Conservation (phyloP, 2,329 filamentous ascomycete species). For the Aureobasidium melanogenum region DNA sequence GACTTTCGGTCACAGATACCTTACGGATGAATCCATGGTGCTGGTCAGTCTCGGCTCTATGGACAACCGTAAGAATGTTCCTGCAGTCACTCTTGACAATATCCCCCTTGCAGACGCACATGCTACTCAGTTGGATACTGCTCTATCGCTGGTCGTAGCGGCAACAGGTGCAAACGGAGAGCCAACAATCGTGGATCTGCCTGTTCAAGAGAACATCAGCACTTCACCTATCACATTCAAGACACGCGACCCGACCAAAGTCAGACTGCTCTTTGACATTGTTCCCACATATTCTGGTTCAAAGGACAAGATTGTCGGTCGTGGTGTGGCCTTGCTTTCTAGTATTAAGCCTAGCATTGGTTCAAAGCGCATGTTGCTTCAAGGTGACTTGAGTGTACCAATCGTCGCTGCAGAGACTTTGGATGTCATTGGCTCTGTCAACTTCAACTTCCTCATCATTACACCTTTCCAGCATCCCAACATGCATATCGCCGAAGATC, state of each 20-base stretch:
- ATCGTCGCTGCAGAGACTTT: slow-evolving; percentile 74
- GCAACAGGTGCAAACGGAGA: slow-evolving; percentile 80
- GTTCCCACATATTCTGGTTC: slow-evolving; percentile 86
- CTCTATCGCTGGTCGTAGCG: slow-evolving; percentile 82
- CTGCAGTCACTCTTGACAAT: slow-evolving; percentile 76
- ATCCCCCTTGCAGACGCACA: slow-evolving; percentile 85
- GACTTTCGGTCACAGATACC: slow-evolving; percentile 90
- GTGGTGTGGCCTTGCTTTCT: slow-evolving; percentile 79
- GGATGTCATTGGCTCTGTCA: slow-evolving; percentile 87
- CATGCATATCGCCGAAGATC: slow-evolving; percentile 80
- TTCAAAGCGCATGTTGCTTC: slow-evolving; percentile 78
- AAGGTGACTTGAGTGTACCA: slow-evolving; percentile 86
- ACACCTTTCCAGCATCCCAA: slow-evolving; percentile 91
- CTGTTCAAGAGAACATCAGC: slow-evolving; percentile 85
- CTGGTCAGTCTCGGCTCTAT: slow-evolving; percentile 89
- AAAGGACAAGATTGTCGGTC: slow-evolving; percentile 73
- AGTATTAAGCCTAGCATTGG: slow-evolving; percentile 77
- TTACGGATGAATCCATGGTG: slow-evolving; percentile 80
- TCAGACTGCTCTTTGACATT: slow-evolving; percentile 89
- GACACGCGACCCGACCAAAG: slow-evolving; percentile 65
- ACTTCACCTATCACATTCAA: slow-evolving; percentile 92
- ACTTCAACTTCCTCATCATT: slow-evolving; percentile 94
- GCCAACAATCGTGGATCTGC: slow-evolving; percentile 80
- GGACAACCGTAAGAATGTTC: slow-evolving; percentile 75
- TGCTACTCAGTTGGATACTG: slow-evolving; percentile 87